phyloP scores from a whole-genome alignment of 2,329 filamentous ascomycete species.

The Penicillium concentricum region DNA sequence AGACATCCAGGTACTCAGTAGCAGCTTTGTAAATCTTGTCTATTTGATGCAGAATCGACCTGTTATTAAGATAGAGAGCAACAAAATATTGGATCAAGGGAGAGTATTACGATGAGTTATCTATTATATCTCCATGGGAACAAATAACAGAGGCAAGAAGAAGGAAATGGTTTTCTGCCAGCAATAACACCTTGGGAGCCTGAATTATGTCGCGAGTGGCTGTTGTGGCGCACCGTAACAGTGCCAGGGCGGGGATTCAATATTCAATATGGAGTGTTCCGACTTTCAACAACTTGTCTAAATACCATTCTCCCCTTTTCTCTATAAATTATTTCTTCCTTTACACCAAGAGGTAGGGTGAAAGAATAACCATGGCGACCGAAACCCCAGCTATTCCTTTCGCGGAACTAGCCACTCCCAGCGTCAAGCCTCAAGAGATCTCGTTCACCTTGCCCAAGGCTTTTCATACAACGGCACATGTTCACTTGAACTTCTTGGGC shows the following conservation, averaged over 20 bases:
- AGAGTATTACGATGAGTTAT: not conserved
- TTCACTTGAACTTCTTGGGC: slow-evolving; percentile 56
- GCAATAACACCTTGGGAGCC: not conserved
- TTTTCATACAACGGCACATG: slow-evolving; percentile 57
- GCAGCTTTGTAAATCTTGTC: not conserved
- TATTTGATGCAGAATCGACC: not conserved
- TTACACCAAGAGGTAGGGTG: not conserved
- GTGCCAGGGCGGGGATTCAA: not conserved
- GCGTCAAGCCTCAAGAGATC: slow-evolving; percentile 51
- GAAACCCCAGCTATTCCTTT: slow-evolving; percentile 14
- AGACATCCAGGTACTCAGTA: not conserved
- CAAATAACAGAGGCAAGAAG: not conserved
- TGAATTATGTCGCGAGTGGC: not conserved
- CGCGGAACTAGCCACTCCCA: slow-evolving; percentile 23
- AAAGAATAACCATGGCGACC: slow-evolving; percentile 10
- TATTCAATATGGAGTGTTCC: not conserved
- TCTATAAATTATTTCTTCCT: not conserved
- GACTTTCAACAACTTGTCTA: not conserved
- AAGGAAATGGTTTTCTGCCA: not conserved
- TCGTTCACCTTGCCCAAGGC: slow-evolving; percentile 58
- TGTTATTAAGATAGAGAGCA: not conserved
- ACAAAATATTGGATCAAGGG: not conserved
- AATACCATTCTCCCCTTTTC: not conserved
- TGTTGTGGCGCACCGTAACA: not conserved
- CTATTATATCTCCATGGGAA: not conserved